phyloP scores from a whole-genome alignment of 768 basidiomycete species.

The Tephrocybe sp. region DNA sequence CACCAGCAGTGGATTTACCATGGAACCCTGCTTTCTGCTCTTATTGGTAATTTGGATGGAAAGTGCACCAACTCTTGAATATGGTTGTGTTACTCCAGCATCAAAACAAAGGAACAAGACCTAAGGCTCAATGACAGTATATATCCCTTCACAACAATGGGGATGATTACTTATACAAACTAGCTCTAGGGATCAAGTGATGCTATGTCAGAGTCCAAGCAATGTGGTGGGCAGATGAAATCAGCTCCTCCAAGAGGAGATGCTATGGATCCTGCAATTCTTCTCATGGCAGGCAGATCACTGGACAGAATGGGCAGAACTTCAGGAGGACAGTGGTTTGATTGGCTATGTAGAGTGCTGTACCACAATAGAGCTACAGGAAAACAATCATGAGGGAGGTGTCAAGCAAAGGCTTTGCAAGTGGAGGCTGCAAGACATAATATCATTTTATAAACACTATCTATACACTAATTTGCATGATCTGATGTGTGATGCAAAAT shows the following conservation, averaged over 20 bases:
- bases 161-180: not conserved
- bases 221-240: conserved; percentile 23
- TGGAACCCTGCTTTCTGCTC: not conserved
- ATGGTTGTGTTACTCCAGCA: not conserved
- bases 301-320: conserved; percentile 2
- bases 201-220: conserved; percentile 18
- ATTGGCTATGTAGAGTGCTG: not conserved
- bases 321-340: not conserved
- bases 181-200: conserved; percentile 22
- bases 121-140: not conserved
- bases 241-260: conserved; percentile 16
- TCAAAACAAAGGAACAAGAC: not conserved
- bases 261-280: conserved; percentile 11
- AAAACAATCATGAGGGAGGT: not conserved
- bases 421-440: not conserved
- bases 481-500: no score
- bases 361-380: not conserved
- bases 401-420: not conserved
- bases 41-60: conserved; percentile 2
- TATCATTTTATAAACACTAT: no score
- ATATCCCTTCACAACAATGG: not conserved
- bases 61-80: not conserved
- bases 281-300: conserved; percentile 14
- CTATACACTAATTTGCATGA: no score
- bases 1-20: not conserved